Base-by-base conservation (phyloP, 768 basidiomycete genomes). In the Amanita inopinata region DNA sequence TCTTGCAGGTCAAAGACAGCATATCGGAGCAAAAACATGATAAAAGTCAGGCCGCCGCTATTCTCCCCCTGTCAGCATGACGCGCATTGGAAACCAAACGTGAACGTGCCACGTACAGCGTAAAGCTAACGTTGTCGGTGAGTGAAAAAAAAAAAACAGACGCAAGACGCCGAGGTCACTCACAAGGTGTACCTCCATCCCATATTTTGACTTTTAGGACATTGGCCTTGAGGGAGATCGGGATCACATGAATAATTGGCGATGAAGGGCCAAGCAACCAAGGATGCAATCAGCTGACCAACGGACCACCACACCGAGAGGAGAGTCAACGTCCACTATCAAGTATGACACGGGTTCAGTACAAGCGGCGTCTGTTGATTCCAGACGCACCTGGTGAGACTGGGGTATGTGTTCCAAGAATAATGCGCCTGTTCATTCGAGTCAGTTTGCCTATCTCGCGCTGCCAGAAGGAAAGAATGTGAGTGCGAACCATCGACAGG, bases 151-250 rank as follows among this genome's bases (percentile, higher is more conserved):
- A 19, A 20, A 42, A 36, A 20, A 25, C 14, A 11, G 25, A 33
- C 28, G 30, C 27, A 9, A n/a, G n/a, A n/a, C n/a, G n/a, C n/a
- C n/a, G n/a, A n/a, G n/a, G 20, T 5, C 17, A 59, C 62, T 51
- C 56, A 74, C 65, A 71, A 56, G 15, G 67, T 65, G 53, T 76
- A 78, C 55, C 77, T 61, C 77, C 77, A 80, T 8, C 78, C 78
- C 67, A 72, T 74, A 48, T 79, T 80, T 47, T 66, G 57, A 0
- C 57, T 60, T 45, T 65, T 66, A 2, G 61, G 52, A 49, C 78
- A 80, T 49, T 71, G 57, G 3, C 54, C 59, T 22, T 43, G 36
- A 10, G 55, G 44, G 28, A 66, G 60, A 23, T 50, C 52, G 12
- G 61, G 46, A 20, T 57, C 50, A 51, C 77, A 79, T 3, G 76